phyloP scores from a whole-genome alignment of 2,329 filamentous ascomycete species.

The Septoria linicola region DNA sequence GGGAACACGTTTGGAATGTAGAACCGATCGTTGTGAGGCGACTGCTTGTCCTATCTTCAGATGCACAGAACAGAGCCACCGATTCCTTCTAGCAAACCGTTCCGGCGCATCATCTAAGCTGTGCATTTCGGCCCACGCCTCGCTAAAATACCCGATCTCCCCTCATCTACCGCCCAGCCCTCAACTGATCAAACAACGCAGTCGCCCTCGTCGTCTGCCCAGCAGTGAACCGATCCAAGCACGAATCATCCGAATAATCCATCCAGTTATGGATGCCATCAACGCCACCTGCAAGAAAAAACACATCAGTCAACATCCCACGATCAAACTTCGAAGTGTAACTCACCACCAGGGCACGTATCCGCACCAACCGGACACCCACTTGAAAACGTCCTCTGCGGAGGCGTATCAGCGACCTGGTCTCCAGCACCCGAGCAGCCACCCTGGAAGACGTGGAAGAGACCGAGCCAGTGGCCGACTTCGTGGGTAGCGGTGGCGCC shows the following conservation, averaged over 20 bases:
- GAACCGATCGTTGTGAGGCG: too few species aligned
- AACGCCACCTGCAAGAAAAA: conserved; percentile 30
- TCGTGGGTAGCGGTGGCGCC: conserved; percentile 46
- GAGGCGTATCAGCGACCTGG: conserved; percentile 43
- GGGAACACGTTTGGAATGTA: too few species aligned
- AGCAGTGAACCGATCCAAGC: conserved; percentile 19
- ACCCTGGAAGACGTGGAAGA: conserved; percentile 46
- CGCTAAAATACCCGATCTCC: too few species aligned
- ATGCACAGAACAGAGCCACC: too few species aligned
- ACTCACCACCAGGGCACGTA: conserved; percentile 43
- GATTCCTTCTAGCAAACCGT: too few species aligned
- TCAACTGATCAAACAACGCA: conserved; percentile 15
- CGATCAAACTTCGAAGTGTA: too few species aligned
- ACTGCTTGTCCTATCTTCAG: too few species aligned
- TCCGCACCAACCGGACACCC: conserved; percentile 51
- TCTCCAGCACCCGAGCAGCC: conserved; percentile 43
- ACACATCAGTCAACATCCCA: too few species aligned
- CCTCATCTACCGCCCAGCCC: neutral
- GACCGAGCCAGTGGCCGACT: conserved; percentile 45
- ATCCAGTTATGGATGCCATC: conserved; percentile 49
- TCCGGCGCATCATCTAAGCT: too few species aligned
- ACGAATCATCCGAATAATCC: conserved; percentile 37
- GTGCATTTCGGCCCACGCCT: too few species aligned
- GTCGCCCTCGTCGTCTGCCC: conserved; percentile 17
- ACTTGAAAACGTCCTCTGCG: conserved; percentile 42